Conservation (phyloP, 495 filamentous ascomycete genomes). For the Penicilliopsis zonata region DNA sequence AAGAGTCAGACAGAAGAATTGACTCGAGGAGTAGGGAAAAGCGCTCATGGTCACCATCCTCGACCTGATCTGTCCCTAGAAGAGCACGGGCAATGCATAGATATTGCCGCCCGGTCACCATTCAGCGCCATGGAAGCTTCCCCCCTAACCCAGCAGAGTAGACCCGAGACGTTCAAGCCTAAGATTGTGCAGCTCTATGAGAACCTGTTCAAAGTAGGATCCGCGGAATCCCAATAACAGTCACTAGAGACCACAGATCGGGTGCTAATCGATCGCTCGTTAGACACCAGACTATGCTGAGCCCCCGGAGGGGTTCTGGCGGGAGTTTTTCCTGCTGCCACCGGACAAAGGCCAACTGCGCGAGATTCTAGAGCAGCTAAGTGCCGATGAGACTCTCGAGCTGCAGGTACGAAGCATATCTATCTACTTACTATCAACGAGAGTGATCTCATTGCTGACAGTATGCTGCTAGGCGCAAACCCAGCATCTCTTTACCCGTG, state of each 20-base stretch:
- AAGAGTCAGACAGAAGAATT: too few relatives aligned
- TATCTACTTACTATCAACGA: background rate
- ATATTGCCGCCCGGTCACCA: slow-evolving; percentile 5
- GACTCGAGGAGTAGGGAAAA: too few relatives aligned
- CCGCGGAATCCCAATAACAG: background rate
- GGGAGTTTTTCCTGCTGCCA: slow-evolving; percentile 81
- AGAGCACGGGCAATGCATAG: too few relatives aligned
- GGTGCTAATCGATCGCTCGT: slow-evolving; percentile 1
- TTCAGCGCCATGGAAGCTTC: slow-evolving; percentile 63
- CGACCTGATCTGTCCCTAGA: too few relatives aligned
- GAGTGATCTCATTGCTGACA: slow-evolving; percentile 1
- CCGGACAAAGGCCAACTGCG: slow-evolving; percentile 60
- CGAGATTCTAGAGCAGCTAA: slow-evolving; percentile 51
- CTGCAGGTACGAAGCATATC: slow-evolving; percentile 41
- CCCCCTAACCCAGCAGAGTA: slow-evolving; percentile 83
- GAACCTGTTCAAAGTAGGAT: slow-evolving; percentile 65
- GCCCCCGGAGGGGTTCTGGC: slow-evolving; percentile 85
- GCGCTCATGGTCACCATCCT: too few relatives aligned
- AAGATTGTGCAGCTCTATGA: slow-evolving; percentile 90
- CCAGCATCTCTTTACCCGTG: slow-evolving; percentile 62
- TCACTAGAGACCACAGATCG: slow-evolving; percentile 1
- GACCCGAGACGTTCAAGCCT: slow-evolving; percentile 82
- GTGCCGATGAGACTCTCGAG: slow-evolving; percentile 62
- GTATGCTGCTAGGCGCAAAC: slow-evolving; percentile 46
- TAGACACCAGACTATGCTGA: slow-evolving; percentile 44